These are phyloP conservation scores for Agaricus bisporus DNA, from an alignment of 768 basidiomycete species.

Conservation along the genomic window DNA sequence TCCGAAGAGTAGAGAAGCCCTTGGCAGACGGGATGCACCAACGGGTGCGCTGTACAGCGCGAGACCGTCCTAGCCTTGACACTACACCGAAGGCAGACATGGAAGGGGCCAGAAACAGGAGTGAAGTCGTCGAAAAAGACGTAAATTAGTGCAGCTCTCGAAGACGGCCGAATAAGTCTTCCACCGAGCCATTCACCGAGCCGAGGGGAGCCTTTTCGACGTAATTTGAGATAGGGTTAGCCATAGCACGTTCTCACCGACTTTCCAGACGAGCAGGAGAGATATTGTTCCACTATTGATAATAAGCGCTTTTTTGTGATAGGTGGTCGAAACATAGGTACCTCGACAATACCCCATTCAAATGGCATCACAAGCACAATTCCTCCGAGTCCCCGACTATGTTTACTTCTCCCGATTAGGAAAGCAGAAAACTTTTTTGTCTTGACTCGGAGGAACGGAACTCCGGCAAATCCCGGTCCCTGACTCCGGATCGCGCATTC, in stretches of 20 bases:
- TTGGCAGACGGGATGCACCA: slow-evolving; percentile 19
- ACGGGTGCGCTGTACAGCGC: slow-evolving; percentile 16
- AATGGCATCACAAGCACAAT: slow-evolving; percentile 1
- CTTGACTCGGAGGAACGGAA: slow-evolving; percentile 33
- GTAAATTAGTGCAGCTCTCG: slow-evolving; percentile 14
- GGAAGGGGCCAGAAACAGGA: slow-evolving; percentile 12
- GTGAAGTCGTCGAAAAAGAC: slow-evolving; percentile 15
- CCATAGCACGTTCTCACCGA: background rate
- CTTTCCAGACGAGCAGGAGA: background rate
- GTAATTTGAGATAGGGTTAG: slow-evolving; percentile 23
- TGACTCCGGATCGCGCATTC: background rate
- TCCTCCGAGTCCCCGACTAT: background rate
- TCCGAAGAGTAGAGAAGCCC: slow-evolving; percentile 56
- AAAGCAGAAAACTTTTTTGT: slow-evolving; percentile 39
- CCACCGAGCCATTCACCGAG: slow-evolving; percentile 58
- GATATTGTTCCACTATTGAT: background rate
- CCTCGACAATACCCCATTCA: background rate
- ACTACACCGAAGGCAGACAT: slow-evolving; percentile 29
- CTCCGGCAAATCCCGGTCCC: slow-evolving; percentile 19
- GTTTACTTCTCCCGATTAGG: background rate
- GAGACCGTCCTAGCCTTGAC: slow-evolving; percentile 20
- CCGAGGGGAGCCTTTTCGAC: slow-evolving; percentile 23
- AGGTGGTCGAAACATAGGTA: background rate
- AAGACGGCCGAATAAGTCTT: slow-evolving; percentile 27
- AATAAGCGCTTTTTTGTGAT: slow-evolving; percentile 2